A percentile compares a stretch with the other conserved stretches of the same genome.
Evolutionary conservation across 2,329 filamentous ascomycete genomes (phyloP).

Genomic region (Karstenula rhodostoma): DNA sequence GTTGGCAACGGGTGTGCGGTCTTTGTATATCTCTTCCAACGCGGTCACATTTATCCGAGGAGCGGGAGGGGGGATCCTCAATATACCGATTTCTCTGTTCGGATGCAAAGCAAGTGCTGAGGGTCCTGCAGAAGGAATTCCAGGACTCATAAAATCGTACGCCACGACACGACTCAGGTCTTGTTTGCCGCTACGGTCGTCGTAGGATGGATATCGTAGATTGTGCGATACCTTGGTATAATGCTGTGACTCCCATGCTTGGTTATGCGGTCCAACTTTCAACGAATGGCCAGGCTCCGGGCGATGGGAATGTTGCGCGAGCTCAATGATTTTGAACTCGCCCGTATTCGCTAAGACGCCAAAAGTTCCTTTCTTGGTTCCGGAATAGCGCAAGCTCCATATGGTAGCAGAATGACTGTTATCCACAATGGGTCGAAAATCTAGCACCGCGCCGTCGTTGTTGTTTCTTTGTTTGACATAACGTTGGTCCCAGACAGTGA

Average conservation of each 20-base stretch:
- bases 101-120: conserved; percentile 62
- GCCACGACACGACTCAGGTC: conserved; percentile 62
- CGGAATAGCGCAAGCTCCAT: conserved; percentile 70
- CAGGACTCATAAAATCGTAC: conserved; percentile 67
- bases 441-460: conserved; percentile 60
- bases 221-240: conserved; percentile 56
- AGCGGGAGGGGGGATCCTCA: conserved; percentile 56
- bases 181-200: conserved; percentile 53
- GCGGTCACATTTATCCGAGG: conserved; percentile 54
- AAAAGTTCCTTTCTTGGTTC: conserved; percentile 64
- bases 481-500: conserved; percentile 81
- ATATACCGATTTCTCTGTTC: conserved; percentile 59
- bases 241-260: conserved; percentile 52
- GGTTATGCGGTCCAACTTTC: conserved; percentile 31
- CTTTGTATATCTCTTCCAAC: conserved; percentile 53
- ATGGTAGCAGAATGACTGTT: conserved; percentile 60
- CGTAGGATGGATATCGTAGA: conserved; percentile 56
- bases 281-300: conserved; percentile 31
- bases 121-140: conserved; percentile 55
- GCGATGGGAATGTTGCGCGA: conserved; percentile 59
- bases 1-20: conserved; percentile 40
- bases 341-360: conserved; percentile 67
- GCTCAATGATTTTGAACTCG: conserved; percentile 65
- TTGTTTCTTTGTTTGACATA: conserved; percentile 47
- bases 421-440: conserved; percentile 64